Percentiles rank a stretch among this genome's conserved stretches.
Conservation (phyloP, 805 yeast species). For the Jamesozyma piceae region DNA sequence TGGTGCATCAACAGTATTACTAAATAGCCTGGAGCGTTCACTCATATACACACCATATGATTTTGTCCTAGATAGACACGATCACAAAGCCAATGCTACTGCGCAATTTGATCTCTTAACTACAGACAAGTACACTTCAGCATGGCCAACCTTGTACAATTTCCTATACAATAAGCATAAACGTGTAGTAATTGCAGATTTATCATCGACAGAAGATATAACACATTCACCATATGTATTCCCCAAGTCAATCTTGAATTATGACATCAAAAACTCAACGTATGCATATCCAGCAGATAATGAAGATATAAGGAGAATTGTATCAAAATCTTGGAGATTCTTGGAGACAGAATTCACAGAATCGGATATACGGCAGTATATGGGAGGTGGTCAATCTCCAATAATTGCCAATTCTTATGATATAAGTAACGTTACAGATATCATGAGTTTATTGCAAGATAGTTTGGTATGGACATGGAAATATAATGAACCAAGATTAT, state of each 20-base stretch:
- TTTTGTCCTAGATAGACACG: slow-evolving; percentile 15
- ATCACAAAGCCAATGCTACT: neutral
- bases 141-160: slow-evolving; percentile 30
- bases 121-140: slow-evolving; percentile 2
- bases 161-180: slow-evolving; percentile 30
- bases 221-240: slow-evolving; percentile 29
- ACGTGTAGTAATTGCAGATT: slow-evolving; percentile 33
- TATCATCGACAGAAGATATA: slow-evolving; percentile 21
- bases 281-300: slow-evolving; percentile 15
- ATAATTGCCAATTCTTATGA: slow-evolving; percentile 38
- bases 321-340: slow-evolving; percentile 31
- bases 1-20: no score
- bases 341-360: slow-evolving; percentile 38
- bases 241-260: slow-evolving; percentile 17
- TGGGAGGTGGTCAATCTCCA: slow-evolving; percentile 59
- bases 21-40: slow-evolving; percentile 10
- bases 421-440: slow-evolving; percentile 16
- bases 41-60: slow-evolving; percentile 27
- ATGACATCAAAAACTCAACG: slow-evolving; percentile 14
- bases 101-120: no score
- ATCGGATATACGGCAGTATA: slow-evolving; percentile 30
- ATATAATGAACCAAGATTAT: slow-evolving; percentile 39
- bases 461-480: slow-evolving; percentile 70
- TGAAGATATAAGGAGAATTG: slow-evolving; percentile 8
- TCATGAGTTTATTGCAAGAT: slow-evolving; percentile 28